phyloP scores from a whole-genome alignment of 495 filamentous ascomycete genomes.

The Monascus purpureus region DNA sequence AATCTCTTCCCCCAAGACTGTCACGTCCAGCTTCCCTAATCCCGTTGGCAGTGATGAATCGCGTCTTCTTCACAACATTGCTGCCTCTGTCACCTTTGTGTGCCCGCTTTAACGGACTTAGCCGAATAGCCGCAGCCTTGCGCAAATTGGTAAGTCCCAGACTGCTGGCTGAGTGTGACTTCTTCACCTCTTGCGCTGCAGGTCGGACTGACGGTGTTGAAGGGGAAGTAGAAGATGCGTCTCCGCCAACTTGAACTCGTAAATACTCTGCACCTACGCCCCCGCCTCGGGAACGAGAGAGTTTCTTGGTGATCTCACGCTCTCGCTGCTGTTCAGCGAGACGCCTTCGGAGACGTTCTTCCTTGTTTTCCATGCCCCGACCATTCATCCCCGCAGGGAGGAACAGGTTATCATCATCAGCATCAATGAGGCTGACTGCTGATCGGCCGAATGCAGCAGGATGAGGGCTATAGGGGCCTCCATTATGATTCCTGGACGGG shows the following conservation, averaged over 20 bases:
- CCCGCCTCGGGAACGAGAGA: conserved; percentile 44
- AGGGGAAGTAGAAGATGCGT: not conserved
- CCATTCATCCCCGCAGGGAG: conserved; percentile 33
- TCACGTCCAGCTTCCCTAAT: conserved; percentile 66
- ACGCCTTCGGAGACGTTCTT: conserved; percentile 53
- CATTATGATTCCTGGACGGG: conserved; percentile 1
- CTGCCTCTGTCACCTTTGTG: conserved; percentile 21
- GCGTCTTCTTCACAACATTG: conserved; percentile 52
- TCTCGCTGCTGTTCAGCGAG: conserved; percentile 66
- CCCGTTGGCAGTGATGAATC: conserved; percentile 65
- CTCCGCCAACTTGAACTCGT: conserved; percentile 22
- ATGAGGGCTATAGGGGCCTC: not conserved
- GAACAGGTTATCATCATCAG: conserved; percentile 44
- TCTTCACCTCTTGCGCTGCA: too few relatives aligned
- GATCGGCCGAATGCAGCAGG: conserved; percentile 7
- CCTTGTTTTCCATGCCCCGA: conserved; percentile 37
- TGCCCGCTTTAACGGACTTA: conserved; percentile 56
- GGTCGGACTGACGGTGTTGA: not conserved
- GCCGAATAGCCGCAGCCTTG: conserved; percentile 36
- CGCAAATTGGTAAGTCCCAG: conserved; percentile 17
- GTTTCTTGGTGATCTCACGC: conserved; percentile 58
- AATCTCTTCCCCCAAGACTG: conserved; percentile 45
- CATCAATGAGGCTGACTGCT: conserved; percentile 54
- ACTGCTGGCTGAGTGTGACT: conserved; percentile 2
- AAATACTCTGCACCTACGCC: conserved; percentile 71